Percentiles rank a stretch among this genome's conserved stretches.
phyloP scores from a whole-genome alignment of 352 stramenopile genomes.

The Aphanomyces stellatus region DNA sequence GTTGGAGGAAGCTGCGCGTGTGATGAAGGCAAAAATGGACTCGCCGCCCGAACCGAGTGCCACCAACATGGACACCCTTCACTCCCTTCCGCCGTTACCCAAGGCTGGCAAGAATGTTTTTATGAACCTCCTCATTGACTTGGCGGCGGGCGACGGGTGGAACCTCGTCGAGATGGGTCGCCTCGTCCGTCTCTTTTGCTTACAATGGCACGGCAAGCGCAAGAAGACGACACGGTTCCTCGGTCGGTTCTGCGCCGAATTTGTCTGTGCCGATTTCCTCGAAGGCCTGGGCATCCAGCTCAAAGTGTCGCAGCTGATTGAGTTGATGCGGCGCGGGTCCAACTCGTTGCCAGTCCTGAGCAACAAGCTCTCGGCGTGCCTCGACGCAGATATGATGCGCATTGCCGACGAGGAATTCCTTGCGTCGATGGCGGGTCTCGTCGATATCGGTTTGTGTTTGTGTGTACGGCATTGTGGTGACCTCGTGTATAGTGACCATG shows the following conservation, averaged over 20 bases:
- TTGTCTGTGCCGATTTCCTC: conserved; percentile 80
- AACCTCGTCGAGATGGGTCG: conserved; percentile 71
- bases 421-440: conserved; percentile 23
- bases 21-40: conserved; percentile 1
- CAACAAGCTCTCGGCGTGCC: conserved; percentile 59
- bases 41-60: not conserved
- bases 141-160: conserved; percentile 61
- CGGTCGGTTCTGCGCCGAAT: conserved; percentile 48
- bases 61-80: not conserved
- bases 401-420: conserved; percentile 32
- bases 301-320: conserved; percentile 43
- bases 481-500: conserved; percentile 28
- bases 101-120: not conserved
- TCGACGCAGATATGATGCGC: conserved; percentile 61
- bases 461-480: not conserved
- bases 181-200: conserved; percentile 68
- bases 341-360: conserved; percentile 45
- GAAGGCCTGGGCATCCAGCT: conserved; percentile 62
- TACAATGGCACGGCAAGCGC: conserved; percentile 40
- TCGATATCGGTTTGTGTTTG: conserved; percentile 25
- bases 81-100: not conserved
- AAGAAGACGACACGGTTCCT: conserved; percentile 59
- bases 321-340: conserved; percentile 60
- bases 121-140: conserved; percentile 47
- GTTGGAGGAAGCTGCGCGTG: conserved; percentile 8